Evolutionary conservation across 352 stramenopile species (phyloP).

Genomic region (Globisporangium recalcitrans): DNA sequence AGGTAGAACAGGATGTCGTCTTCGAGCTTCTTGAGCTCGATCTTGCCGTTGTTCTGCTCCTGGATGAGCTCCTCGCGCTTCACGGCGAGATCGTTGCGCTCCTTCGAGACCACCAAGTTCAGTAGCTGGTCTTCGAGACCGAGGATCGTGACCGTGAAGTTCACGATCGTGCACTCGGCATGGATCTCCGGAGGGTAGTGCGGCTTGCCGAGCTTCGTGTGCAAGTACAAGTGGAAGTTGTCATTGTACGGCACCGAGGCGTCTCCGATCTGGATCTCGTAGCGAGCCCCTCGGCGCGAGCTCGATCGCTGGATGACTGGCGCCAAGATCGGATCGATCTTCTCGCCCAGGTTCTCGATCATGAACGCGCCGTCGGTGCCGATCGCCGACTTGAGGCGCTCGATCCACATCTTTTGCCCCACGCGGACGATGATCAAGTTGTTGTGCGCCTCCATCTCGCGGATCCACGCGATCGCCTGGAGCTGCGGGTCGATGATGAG

Average conservation of each 20-base stretch:
- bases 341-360: conserved; percentile 94
- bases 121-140: conserved; percentile 92
- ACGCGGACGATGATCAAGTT: conserved; percentile 93
- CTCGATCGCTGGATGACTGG: conserved; percentile 93
- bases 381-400: conserved; percentile 91
- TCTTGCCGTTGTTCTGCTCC: conserved; percentile 94
- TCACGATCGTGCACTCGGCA: conserved; percentile 92
- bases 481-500: conserved; percentile 93
- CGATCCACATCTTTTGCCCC: conserved; percentile 92
- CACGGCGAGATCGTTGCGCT: conserved; percentile 77
- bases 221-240: conserved; percentile 91
- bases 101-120: conserved; percentile 90
- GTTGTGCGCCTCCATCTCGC: conserved; percentile 87
- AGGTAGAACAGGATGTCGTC: conserved; percentile 94
- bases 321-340: conserved; percentile 91
- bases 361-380: conserved; percentile 90
- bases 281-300: conserved; percentile 89
- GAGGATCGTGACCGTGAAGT: conserved; percentile 92
- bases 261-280: conserved; percentile 94
- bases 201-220: conserved; percentile 94
- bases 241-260: conserved; percentile 93
- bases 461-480: conserved; percentile 92
- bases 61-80: conserved; percentile 90
- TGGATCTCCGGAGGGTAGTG: conserved; percentile 95
- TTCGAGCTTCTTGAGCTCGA: conserved; percentile 95